These are phyloP conservation scores for Tricholoma sp. DNA, from an alignment of 768 basidiomycete species.

Conservation along the genomic window DNA sequence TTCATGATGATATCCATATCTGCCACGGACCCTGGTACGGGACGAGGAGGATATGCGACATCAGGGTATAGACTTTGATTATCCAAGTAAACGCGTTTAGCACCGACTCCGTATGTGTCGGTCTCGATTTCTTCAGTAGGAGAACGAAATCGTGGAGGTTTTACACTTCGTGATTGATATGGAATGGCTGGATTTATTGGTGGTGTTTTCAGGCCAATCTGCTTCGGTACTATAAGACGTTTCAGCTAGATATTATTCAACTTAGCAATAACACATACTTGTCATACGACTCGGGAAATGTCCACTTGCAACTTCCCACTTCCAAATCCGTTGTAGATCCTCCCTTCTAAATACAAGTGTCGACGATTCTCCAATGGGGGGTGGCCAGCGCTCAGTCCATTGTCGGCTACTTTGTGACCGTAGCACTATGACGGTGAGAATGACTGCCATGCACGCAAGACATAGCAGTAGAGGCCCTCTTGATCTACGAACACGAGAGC, in stretches of 20 bases:
- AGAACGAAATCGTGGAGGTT: conserved; percentile 46
- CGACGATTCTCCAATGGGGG: conserved; percentile 39
- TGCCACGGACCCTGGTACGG: conserved; percentile 73
- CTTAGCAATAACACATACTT: conserved; percentile 40
- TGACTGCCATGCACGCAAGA: conserved; percentile 43
- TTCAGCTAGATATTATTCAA: not conserved
- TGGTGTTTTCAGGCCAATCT: conserved; percentile 51
- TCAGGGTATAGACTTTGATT: conserved; percentile 52
- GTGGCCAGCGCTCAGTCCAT: conserved; percentile 38
- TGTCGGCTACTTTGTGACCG: conserved; percentile 35
- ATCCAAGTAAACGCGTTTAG: conserved; percentile 72
- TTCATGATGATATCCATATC: conserved; percentile 87
- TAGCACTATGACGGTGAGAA: conserved; percentile 44
- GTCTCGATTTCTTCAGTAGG: conserved; percentile 36
- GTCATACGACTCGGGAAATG: conserved; percentile 76
- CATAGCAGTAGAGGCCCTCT: conserved; percentile 51
- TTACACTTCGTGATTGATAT: conserved; percentile 35
- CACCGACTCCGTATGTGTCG: conserved; percentile 62
- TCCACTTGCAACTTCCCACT: conserved; percentile 88
- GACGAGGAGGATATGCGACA: conserved; percentile 81
- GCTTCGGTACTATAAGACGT: conserved; percentile 48
- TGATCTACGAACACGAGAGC: conserved; percentile 45
- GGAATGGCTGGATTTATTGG: conserved; percentile 67
- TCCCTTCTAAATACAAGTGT: conserved; percentile 68
- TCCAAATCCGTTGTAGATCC: conserved; percentile 84